phyloP scores from a whole-genome alignment of 306 rosid species.

The Trifolium fragiferum region DNA sequence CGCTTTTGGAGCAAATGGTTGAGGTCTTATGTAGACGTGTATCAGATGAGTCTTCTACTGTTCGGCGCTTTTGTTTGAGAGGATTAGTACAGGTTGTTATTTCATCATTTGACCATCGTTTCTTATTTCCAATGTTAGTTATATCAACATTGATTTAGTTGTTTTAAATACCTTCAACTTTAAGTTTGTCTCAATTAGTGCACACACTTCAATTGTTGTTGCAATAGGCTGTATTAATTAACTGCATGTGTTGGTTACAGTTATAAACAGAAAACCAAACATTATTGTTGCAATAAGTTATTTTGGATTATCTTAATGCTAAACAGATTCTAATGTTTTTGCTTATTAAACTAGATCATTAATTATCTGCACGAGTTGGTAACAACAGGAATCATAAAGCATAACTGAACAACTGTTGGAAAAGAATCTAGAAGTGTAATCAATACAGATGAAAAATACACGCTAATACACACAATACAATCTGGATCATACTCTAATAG shows the following conservation, averaged over 20 bases:
- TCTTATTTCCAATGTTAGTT: constrained; percentile 27
- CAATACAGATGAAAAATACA: background rate
- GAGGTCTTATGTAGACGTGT: constrained; percentile 87
- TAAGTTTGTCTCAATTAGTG: background rate
- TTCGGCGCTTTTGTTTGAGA: constrained; percentile 89
- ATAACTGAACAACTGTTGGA: background rate
- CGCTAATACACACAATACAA: background rate
- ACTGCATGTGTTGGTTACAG: background rate
- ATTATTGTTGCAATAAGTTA: background rate
- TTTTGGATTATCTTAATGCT: background rate
- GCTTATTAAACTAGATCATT: background rate
- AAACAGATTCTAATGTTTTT: background rate
- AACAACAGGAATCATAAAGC: background rate
- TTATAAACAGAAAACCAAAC: background rate
- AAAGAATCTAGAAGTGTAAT: background rate
- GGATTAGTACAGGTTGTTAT: constrained; percentile 86
- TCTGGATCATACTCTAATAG: background rate
- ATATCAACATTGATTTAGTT: constrained; percentile 17
- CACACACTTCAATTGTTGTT: constrained; percentile 1
- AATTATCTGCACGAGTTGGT: background rate
- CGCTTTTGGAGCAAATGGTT: constrained; percentile 86
- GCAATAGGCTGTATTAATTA: background rate
- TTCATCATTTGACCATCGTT: constrained; percentile 21
- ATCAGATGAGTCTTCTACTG: constrained; percentile 89
- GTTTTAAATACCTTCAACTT: constrained; percentile 21